Base-by-base conservation (phyloP, 2,329 filamentous ascomycete genomes). In the Trichoderma afroharzianum region DNA sequence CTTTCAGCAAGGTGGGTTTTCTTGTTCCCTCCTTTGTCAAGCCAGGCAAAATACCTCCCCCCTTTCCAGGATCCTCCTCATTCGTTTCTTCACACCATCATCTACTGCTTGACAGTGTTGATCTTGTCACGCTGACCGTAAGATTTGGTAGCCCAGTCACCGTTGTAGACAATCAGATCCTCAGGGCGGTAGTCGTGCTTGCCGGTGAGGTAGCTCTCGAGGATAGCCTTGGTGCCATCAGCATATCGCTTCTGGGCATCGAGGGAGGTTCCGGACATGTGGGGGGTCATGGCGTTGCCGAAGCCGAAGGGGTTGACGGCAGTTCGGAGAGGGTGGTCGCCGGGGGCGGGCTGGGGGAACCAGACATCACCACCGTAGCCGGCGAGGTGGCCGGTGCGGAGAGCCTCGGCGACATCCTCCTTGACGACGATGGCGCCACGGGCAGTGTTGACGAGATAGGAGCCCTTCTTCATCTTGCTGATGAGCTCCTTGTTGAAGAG, bases 401-500 rank as follows among this genome's bases (percentile, higher is more conserved):
- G 90, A 63, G 96, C 96, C 32, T 92, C 95, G 74, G 96, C 96
- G 71, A 99, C 96, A 78, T 98, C 96, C 86, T 98, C 95, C 90
- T 98, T 98, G 86, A 98, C 95, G 78, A 99, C 95, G 81, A 99
- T 99, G 83, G 96, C 96, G 79, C 96, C 96, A 83, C 96, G 96
- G 77, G 96, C 96, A 39, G 96, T 99, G 92, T 99, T 99, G 86
- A 99, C 87, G 81, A 99, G 92, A 93, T 96, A 98, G 53, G 94
- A 92, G 79, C 94, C 95, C 83, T 92, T 92, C 93, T 98, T 98
- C 96, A 98, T 99, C 93, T 98, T 98, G 84, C 90, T 88, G 81
- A 98, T 95, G 79, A 98, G 88, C 63, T 98, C 94, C 92, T 98
- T 98, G 92, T 98, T 97, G 89, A 98, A 98, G 75, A 99, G 85